Percentiles rank a stretch among this genome's conserved stretches.
Conservation (phyloP, 2,329 filamentous ascomycete species). For the Hypoxylon sp. region DNA sequence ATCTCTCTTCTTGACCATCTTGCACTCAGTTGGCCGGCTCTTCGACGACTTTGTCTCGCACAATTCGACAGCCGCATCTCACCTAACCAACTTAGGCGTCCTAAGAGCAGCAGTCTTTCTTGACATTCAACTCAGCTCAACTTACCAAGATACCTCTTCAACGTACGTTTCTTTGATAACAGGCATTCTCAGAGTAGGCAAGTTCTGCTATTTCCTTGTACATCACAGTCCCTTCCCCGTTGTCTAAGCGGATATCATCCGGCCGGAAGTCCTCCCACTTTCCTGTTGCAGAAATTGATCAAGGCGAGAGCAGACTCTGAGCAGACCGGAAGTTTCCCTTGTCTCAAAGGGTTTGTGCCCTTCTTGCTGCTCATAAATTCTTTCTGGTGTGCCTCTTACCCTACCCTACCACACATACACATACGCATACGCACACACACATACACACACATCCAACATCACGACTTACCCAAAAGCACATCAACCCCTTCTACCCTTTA, state of each 20-base stretch:
- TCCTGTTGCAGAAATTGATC: neutral
- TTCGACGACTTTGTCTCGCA: conserved; percentile 6
- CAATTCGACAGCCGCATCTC: conserved; percentile 9
- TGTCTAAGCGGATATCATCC: neutral
- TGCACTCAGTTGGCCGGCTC: conserved; percentile 10
- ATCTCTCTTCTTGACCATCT: conserved; percentile 1
- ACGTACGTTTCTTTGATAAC: conserved; percentile 2
- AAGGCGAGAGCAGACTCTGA: neutral
- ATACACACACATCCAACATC: neutral
- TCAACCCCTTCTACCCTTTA: neutral
- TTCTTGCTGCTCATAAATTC: neutral
- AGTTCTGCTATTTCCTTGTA: conserved; percentile 4
- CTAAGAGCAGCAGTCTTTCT: conserved; percentile 2
- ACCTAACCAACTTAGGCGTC: conserved; percentile 6
- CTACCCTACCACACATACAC: neutral
- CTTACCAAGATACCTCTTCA: neutral
- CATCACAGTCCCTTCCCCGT: neutral
- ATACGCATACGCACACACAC: neutral
- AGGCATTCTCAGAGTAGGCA: conserved; percentile 17
- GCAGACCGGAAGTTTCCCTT: neutral
- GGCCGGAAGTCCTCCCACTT: neutral
- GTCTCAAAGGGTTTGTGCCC: neutral
- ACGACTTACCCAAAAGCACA: too few species aligned
- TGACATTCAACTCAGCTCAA: neutral
- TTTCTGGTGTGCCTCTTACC: neutral